Evolutionary conservation across 2,329 filamentous ascomycete genomes (phyloP).

Genomic region (Harringtonia aguacate): DNA sequence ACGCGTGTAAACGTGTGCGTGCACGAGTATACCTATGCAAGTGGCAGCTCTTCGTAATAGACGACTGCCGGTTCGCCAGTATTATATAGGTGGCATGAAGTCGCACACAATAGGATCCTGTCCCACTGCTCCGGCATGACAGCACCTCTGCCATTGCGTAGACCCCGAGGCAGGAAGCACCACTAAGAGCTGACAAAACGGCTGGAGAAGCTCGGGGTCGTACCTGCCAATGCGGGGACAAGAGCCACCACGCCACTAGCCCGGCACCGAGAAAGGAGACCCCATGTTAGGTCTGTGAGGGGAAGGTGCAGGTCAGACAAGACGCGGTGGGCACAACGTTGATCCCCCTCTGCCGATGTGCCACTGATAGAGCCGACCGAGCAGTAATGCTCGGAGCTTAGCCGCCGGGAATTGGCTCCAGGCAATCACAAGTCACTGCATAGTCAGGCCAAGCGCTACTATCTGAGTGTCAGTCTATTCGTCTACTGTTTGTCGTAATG

Average conservation of each 20-base stretch:
- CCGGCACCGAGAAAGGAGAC: neutral
- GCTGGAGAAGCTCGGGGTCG: neutral
- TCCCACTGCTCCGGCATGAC: too few species aligned
- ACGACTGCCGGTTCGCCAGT: neutral
- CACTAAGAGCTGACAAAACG: conserved; percentile 6
- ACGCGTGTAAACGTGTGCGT: too few species aligned
- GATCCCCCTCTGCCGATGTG: neutral
- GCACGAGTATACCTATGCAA: too few species aligned
- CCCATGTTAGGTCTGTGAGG: neutral
- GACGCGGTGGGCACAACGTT: neutral
- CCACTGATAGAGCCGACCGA: neutral
- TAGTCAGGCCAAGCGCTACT: too few species aligned
- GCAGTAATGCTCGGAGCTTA: neutral
- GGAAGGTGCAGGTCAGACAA: neutral
- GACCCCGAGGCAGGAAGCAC: neutral
- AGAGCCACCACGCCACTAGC: too few species aligned
- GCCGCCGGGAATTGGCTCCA: neutral
- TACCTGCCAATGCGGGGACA: too few species aligned
- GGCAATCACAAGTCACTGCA: neutral
- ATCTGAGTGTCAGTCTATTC: too few species aligned
- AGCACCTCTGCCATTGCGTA: too few species aligned
- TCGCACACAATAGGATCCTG: too few species aligned
- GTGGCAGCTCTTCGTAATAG: neutral
- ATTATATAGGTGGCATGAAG: neutral
- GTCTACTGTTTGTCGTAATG: too few species aligned